These are phyloP conservation scores for Xylaria intraflava DNA, from an alignment of 495 filamentous ascomycete genomes.

Conservation along the genomic window DNA sequence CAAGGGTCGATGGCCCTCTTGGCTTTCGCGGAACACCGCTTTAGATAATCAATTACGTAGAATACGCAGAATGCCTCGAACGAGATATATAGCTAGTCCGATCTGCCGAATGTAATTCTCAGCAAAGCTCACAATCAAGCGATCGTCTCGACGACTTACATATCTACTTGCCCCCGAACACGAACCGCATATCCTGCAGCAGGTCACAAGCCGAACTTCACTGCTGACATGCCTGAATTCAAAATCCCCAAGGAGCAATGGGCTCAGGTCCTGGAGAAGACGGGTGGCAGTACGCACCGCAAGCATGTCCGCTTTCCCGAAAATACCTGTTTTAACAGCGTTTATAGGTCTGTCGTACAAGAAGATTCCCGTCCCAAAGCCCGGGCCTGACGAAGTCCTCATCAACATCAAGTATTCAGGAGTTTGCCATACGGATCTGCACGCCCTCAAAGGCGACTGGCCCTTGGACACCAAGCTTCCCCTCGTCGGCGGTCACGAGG, in stretches of 20 bases:
- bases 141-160: neutral
- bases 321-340: slow-evolving; percentile 13
- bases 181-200: too few relatives aligned
- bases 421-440: slow-evolving; percentile 86
- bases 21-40: too few relatives aligned
- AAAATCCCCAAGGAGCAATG: slow-evolving; percentile 68
- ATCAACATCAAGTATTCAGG: slow-evolving; percentile 89
- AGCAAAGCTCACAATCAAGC: neutral
- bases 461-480: slow-evolving; percentile 70
- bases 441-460: slow-evolving; percentile 86
- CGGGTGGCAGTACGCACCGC: slow-evolving; percentile 52
- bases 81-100: too few relatives aligned
- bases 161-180: too few relatives aligned
- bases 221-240: slow-evolving; percentile 22
- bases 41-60: too few relatives aligned
- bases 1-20: too few relatives aligned
- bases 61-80: too few relatives aligned
- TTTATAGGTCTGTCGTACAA: slow-evolving; percentile 61
- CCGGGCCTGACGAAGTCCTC: slow-evolving; percentile 80
- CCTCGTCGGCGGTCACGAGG: slow-evolving; percentile 93
- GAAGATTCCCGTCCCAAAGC: slow-evolving; percentile 70
- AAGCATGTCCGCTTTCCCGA: neutral
- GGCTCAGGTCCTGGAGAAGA: slow-evolving; percentile 80
- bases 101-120: too few relatives aligned
- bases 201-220: neutral